A percentile compares a stretch with the other conserved stretches of the same genome.
phyloP scores from a whole-genome alignment of 1,284 basidiomycete genomes.

The Puccinia novopanici region DNA sequence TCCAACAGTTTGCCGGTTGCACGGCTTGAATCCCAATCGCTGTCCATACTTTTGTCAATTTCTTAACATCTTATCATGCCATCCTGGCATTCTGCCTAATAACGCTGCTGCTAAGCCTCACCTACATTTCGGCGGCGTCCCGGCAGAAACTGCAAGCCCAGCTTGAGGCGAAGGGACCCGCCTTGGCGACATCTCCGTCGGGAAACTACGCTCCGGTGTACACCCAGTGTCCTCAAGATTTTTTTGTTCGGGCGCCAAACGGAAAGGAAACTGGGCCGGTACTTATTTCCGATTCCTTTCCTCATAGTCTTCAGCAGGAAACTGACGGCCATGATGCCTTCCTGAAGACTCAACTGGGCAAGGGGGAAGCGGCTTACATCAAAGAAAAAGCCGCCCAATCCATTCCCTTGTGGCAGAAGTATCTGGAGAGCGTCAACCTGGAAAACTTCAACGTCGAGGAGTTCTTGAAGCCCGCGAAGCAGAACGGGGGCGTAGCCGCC shows the following conservation, averaged over 20 bases:
- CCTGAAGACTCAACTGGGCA: background rate
- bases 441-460: slow-evolving; percentile 29
- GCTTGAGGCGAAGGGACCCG: slow-evolving; percentile 34
- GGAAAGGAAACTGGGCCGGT: background rate
- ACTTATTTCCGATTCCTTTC: too few species aligned
- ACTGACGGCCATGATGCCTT: too few species aligned
- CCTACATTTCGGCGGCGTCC: background rate
- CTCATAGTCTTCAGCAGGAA: background rate
- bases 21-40: background rate
- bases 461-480: slow-evolving; percentile 24
- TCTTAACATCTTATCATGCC: background rate
- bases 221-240: slow-evolving; percentile 24
- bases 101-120: background rate
- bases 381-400: slow-evolving; percentile 40
- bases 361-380: slow-evolving; percentile 29
- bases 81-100: background rate
- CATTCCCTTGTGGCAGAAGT: slow-evolving; percentile 40
- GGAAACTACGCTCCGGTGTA: slow-evolving; percentile 40
- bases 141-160: too few species aligned
- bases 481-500: slow-evolving; percentile 17
- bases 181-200: slow-evolving; percentile 27
- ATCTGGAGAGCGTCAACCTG: slow-evolving; percentile 17
- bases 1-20: too few species aligned
- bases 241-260: slow-evolving; percentile 17
- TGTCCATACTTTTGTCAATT: background rate